Conservation (phyloP, 2,329 filamentous ascomycete species). For the Alternaria triticimaculans region DNA sequence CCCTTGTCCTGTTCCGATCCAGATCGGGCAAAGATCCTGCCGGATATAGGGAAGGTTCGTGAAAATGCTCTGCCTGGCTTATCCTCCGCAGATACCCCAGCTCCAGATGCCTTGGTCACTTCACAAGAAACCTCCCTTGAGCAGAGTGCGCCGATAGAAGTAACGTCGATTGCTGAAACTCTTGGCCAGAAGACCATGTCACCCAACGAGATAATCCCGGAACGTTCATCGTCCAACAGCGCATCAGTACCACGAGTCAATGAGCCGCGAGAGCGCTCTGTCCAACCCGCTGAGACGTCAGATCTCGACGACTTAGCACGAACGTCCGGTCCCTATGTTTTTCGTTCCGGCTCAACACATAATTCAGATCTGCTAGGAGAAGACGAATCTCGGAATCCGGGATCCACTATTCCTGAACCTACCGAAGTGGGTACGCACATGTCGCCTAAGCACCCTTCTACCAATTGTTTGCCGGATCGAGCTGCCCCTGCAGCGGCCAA, state of each 20-base stretch:
- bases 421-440: not conserved
- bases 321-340: not conserved
- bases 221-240: not conserved
- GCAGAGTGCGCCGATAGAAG: not conserved
- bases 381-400: not conserved
- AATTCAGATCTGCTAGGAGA: not conserved
- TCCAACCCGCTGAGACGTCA: not conserved
- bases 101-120: not conserved
- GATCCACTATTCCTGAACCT: not conserved
- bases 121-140: not conserved
- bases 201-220: not conserved
- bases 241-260: not conserved
- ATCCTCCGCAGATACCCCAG: not conserved
- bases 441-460: not conserved
- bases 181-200: not conserved
- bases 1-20: conserved; percentile 7
- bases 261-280: not conserved
- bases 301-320: not conserved
- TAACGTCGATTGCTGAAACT: not conserved
- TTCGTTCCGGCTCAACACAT: not conserved
- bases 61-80: not conserved
- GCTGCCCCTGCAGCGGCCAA: not conserved
- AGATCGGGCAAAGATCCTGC: not conserved
- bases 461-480: not conserved
- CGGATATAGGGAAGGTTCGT: conserved; percentile 6